Evolutionary conservation across 83 land plant species (phyloP).

Genomic region (Picea engelmannii): DNA sequence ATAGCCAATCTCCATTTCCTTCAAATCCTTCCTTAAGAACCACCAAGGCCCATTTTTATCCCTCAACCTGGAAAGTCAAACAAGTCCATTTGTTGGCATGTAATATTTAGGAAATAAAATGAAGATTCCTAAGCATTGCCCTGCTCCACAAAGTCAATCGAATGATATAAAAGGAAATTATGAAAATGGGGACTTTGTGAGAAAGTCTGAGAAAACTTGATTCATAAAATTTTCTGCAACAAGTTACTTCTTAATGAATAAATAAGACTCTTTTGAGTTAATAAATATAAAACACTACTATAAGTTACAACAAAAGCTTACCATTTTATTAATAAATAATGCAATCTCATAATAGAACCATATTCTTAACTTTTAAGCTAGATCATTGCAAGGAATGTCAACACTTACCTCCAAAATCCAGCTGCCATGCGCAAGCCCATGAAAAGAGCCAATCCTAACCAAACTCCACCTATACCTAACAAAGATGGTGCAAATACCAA

Average conservation of each 20-base stretch:
- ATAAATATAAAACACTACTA: neutral
- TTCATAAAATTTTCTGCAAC: neutral
- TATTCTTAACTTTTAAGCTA: neutral
- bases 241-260: neutral
- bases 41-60: slow-evolving; percentile 76
- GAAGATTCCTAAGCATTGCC: neutral
- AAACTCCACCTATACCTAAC: slow-evolving; percentile 79
- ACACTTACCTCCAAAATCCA: slow-evolving; percentile 72
- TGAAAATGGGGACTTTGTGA: neutral
- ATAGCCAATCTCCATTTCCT: slow-evolving; percentile 21
- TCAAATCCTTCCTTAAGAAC: slow-evolving; percentile 48
- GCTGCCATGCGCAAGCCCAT: slow-evolving; percentile 79
- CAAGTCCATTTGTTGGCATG: neutral
- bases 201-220: neutral
- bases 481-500: slow-evolving; percentile 54
- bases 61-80: slow-evolving; percentile 45
- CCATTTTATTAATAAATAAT: neutral
- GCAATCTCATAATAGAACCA: neutral
- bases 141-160: neutral
- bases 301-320: neutral
- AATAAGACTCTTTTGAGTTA: neutral
- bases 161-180: neutral
- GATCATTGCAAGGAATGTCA: neutral
- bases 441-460: slow-evolving; percentile 81
- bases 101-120: neutral